Conservation (phyloP, 108 stramenopile species). For the Schizochytrium sp. region DNA sequence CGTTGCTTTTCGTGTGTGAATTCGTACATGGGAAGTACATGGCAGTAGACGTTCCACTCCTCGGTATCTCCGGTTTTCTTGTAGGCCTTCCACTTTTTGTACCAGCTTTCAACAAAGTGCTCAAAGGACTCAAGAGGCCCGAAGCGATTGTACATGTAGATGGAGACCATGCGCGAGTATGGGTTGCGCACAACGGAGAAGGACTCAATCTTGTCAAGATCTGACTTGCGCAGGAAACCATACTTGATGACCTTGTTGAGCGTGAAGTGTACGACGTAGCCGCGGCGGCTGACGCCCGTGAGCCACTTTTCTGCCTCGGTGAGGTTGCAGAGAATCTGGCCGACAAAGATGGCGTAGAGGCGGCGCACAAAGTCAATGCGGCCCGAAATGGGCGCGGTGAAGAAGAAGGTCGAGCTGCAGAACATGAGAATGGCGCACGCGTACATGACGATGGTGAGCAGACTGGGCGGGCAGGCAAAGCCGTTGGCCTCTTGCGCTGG, state of each 20-base stretch:
- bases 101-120: slow-evolving; percentile 45
- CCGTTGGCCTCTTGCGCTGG: not conserved
- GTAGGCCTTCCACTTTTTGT: slow-evolving; percentile 28
- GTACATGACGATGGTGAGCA: not conserved
- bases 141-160: slow-evolving; percentile 58
- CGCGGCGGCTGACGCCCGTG: slow-evolving; percentile 49
- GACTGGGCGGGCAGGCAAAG: not conserved
- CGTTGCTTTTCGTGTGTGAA: slow-evolving; percentile 48
- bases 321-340: slow-evolving; percentile 41
- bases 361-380: slow-evolving; percentile 40
- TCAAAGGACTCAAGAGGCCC: slow-evolving; percentile 44
- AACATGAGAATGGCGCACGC: slow-evolving; percentile 20
- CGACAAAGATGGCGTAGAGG: slow-evolving; percentile 48
- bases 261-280: slow-evolving; percentile 60
- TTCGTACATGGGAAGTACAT: slow-evolving; percentile 51
- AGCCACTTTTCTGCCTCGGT: slow-evolving; percentile 45
- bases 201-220: slow-evolving; percentile 39
- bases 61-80: slow-evolving; percentile 49
- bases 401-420: slow-evolving; percentile 39
- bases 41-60: slow-evolving; percentile 58
- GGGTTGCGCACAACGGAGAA: slow-evolving; percentile 60
- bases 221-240: slow-evolving; percentile 43
- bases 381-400: slow-evolving; percentile 53
- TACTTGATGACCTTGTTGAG: slow-evolving; percentile 47
- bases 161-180: slow-evolving; percentile 55